A percentile compares a stretch with the other conserved stretches of the same genome.
Conservation (phyloP, 1,284 basidiomycete genomes). For the Papiliotrema fonsecae region DNA sequence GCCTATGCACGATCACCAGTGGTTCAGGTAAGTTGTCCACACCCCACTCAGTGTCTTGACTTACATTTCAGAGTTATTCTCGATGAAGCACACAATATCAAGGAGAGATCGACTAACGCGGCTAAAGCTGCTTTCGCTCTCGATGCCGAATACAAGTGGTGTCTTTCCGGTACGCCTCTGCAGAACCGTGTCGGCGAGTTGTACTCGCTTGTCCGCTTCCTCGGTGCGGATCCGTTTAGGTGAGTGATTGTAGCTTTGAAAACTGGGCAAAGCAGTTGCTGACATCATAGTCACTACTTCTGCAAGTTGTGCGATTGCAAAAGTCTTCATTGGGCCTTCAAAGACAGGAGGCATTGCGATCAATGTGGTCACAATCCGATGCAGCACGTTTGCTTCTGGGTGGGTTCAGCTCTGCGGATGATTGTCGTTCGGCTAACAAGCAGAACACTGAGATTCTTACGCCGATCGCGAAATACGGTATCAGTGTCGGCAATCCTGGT, state of each 20-base stretch:
- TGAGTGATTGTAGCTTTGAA: no score
- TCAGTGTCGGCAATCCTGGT: slow-evolving; percentile 64
- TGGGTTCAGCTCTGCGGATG: slow-evolving; percentile 10
- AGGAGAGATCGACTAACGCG: slow-evolving; percentile 89
- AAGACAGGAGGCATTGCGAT: slow-evolving; percentile 75
- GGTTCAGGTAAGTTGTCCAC: slow-evolving; percentile 65
- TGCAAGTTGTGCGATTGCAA: slow-evolving; percentile 64
- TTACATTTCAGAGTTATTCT: slow-evolving; percentile 49
- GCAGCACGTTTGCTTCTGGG: slow-evolving; percentile 67
- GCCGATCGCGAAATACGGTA: slow-evolving; percentile 75
- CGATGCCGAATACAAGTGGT: slow-evolving; percentile 80
- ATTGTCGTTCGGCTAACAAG: background rate
- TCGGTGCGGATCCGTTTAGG: slow-evolving; percentile 81
- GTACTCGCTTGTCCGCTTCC: slow-evolving; percentile 85
- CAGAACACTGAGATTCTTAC: slow-evolving; percentile 87
- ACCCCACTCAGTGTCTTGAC: slow-evolving; percentile 3
- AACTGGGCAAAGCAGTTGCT: no score
- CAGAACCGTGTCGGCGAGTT: slow-evolving; percentile 97
- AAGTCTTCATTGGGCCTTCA: slow-evolving; percentile 52
- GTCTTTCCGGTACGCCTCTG: slow-evolving; percentile 94
- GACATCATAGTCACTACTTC: slow-evolving; percentile 63
- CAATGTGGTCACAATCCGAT: slow-evolving; percentile 90
- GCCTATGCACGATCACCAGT: slow-evolving; percentile 76
- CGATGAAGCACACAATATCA: slow-evolving; percentile 98
- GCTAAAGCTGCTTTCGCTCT: slow-evolving; percentile 94